Percentiles rank a stretch among this genome's conserved stretches.
Evolutionary conservation across 495 filamentous ascomycete species (phyloP).

Genomic region (Letharia lupina): DNA sequence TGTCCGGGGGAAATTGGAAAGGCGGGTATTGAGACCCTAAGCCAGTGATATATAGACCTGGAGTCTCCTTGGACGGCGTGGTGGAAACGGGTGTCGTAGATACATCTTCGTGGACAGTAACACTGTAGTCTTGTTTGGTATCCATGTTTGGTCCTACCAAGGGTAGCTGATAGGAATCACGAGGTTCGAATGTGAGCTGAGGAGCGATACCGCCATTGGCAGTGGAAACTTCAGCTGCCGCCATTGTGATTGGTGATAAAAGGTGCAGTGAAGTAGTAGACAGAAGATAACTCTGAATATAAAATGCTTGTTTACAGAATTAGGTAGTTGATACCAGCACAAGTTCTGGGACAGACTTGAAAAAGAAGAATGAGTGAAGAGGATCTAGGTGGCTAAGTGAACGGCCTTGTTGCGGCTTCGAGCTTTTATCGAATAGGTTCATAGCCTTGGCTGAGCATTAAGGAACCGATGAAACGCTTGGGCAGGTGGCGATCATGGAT

Average conservation of each 20-base stretch:
- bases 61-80: not conserved
- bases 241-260: constrained; percentile 1
- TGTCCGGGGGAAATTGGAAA: not conserved
- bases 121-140: not conserved
- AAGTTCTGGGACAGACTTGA: not conserved
- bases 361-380: not conserved
- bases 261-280: not conserved
- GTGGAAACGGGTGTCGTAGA: not conserved
- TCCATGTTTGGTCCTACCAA: not conserved
- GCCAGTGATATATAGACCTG: constrained; percentile 13
- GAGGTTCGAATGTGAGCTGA: not conserved
- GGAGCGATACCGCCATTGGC: not conserved
- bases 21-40: constrained; percentile 15
- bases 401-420: not conserved
- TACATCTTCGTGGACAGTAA: not conserved
- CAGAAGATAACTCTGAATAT: not conserved
- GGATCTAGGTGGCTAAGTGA: not conserved
- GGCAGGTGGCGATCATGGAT: not conserved
- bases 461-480: not conserved
- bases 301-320: not conserved
- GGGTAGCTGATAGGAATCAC: not conserved
- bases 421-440: not conserved
- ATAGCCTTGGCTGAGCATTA: not conserved
- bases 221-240: not conserved
- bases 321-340: not conserved